Conservation (phyloP, 805 yeast genomes). For the Candida chilensis region DNA sequence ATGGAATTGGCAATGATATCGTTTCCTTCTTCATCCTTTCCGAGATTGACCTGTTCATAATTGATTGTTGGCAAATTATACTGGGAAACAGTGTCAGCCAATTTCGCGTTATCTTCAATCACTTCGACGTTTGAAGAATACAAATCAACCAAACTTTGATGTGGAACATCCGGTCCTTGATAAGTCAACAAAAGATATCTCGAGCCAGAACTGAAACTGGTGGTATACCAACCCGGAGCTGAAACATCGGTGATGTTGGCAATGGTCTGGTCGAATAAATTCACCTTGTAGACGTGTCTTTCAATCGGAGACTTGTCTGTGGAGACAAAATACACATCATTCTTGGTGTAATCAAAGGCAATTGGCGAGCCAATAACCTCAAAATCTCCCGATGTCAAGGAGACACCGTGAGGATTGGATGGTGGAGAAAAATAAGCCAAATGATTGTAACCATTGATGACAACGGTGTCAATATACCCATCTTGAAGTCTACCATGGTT, state of each 20-base stretch:
- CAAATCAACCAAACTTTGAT: slow-evolving; percentile 61
- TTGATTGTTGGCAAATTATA: slow-evolving; percentile 50
- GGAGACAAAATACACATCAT: slow-evolving; percentile 57
- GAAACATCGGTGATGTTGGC: slow-evolving; percentile 39
- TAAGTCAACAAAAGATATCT: slow-evolving; percentile 65
- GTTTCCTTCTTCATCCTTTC: slow-evolving; percentile 35
- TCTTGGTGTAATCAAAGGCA: slow-evolving; percentile 45
- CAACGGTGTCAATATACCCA: slow-evolving; percentile 78
- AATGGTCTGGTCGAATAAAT: slow-evolving; percentile 32
- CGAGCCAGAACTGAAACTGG: slow-evolving; percentile 73
- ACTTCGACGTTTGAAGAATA: slow-evolving; percentile 26
- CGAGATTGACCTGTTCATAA: slow-evolving; percentile 46
- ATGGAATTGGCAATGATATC: slow-evolving; percentile 49
- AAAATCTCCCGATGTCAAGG: slow-evolving; percentile 76
- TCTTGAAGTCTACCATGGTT: slow-evolving; percentile 32
- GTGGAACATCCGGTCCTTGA: slow-evolving; percentile 73
- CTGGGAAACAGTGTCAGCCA: slow-evolving; percentile 23
- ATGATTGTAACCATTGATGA: slow-evolving; percentile 58
- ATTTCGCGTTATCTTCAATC: slow-evolving; percentile 36
- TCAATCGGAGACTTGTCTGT: slow-evolving; percentile 76
- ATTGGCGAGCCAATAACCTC: slow-evolving; percentile 78
- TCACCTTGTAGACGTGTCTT: slow-evolving; percentile 71
- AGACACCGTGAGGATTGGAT: slow-evolving; percentile 20
- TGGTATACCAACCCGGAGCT: slow-evolving; percentile 57
- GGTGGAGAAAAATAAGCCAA: slow-evolving; percentile 81